Conservation (phyloP, 306 rosid species). For the Morella rubra region DNA sequence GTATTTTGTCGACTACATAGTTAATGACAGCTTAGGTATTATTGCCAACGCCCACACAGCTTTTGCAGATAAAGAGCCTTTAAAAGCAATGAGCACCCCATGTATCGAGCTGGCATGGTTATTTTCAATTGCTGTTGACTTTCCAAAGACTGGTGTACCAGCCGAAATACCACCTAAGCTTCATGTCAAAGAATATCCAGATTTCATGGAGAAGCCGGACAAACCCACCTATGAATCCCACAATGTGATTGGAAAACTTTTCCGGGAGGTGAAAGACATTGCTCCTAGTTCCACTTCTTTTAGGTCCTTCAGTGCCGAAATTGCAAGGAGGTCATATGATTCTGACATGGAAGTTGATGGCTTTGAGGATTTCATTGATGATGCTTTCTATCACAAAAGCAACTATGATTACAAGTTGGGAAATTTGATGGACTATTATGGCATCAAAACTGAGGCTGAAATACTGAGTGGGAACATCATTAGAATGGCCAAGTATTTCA, state of each 20-base stretch:
- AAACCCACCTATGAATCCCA: slow-evolving; percentile 53
- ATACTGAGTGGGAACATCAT: slow-evolving; percentile 65
- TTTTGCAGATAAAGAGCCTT: slow-evolving; percentile 56
- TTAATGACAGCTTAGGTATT: slow-evolving; percentile 69
- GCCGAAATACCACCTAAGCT: slow-evolving; percentile 57
- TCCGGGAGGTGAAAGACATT: slow-evolving; percentile 51
- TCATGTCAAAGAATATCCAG: slow-evolving; percentile 57
- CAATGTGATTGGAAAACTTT: slow-evolving; percentile 73
- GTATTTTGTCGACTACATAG: slow-evolving; percentile 60
- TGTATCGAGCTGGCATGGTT: slow-evolving; percentile 70
- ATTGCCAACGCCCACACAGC: slow-evolving; percentile 78
- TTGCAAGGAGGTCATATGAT: slow-evolving; percentile 56
- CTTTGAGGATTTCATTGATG: slow-evolving; percentile 59
- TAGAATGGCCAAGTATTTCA: slow-evolving; percentile 56
- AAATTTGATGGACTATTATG: slow-evolving; percentile 71
- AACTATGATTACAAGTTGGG: slow-evolving; percentile 66
- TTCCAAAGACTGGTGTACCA: slow-evolving; percentile 77
- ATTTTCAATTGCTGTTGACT: slow-evolving; percentile 73
- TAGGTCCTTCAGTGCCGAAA: slow-evolving; percentile 43
- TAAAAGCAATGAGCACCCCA: slow-evolving; percentile 54
- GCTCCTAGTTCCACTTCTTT: slow-evolving; percentile 27
- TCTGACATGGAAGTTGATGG: slow-evolving; percentile 69
- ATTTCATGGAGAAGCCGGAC: slow-evolving; percentile 76
- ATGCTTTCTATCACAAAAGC: slow-evolving; percentile 58
- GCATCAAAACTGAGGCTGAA: slow-evolving; percentile 77